phyloP scores from a whole-genome alignment of 2,329 filamentous ascomycete species.

The Graphilbum ipis-grandicollis region DNA sequence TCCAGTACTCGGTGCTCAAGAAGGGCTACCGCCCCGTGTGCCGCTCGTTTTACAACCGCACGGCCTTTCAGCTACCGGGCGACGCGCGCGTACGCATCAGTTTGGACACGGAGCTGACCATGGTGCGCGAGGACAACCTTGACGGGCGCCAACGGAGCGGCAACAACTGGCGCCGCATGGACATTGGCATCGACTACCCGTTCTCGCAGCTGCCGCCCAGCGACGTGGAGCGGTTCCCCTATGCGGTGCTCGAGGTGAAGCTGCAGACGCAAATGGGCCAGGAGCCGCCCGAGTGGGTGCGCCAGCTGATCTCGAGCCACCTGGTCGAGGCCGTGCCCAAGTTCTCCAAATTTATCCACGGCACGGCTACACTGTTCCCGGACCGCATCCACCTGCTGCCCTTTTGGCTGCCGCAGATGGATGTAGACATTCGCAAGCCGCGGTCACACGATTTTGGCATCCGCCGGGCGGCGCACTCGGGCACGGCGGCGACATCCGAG shows the following conservation, averaged over 20 bases:
- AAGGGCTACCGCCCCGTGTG: constrained; percentile 79
- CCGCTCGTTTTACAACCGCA: constrained; percentile 94
- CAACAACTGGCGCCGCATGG: constrained; percentile 89
- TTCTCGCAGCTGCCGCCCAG: constrained; percentile 75
- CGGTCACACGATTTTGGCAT: constrained; percentile 82
- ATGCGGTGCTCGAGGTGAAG: constrained; percentile 93
- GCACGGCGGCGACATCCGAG: constrained; percentile 60
- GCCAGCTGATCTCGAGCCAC: constrained; percentile 81
- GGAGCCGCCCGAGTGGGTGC: constrained; percentile 91
- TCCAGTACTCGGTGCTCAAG: constrained; percentile 84
- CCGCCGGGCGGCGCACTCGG: constrained; percentile 57
- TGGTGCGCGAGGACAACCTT: constrained; percentile 89
- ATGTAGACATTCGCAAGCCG: constrained; percentile 90
- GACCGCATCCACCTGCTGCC: constrained; percentile 76
- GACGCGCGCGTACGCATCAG: constrained; percentile 94
- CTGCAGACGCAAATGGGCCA: constrained; percentile 91
- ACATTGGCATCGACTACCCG: constrained; percentile 91
- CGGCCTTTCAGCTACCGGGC: constrained; percentile 90
- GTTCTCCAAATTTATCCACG: constrained; percentile 98
- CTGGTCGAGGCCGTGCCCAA: constrained; percentile 97
- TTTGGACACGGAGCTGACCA: constrained; percentile 86
- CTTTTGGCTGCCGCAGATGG: constrained; percentile 98
- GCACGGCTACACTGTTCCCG: constrained; percentile 74
- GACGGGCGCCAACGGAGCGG: constrained; percentile 62
- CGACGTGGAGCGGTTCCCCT: constrained; percentile 84